Conservation (phyloP, 1,284 basidiomycete genomes). For the Pyrrhoderma lamaoense region DNA sequence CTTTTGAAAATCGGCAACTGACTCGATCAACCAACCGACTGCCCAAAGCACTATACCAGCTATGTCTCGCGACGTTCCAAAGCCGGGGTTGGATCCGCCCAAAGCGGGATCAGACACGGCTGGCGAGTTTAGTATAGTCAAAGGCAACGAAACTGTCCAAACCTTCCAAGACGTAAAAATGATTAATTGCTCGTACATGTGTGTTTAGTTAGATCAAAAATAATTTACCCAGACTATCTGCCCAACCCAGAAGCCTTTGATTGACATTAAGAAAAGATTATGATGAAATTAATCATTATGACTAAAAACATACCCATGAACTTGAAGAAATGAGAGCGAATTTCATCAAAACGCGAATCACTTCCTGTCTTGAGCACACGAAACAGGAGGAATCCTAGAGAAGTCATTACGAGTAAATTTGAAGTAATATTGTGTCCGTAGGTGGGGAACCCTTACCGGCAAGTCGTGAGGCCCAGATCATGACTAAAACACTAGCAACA, state of each 20-base stretch:
- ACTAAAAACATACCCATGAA: constrained; percentile 41
- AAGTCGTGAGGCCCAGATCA: constrained; percentile 57
- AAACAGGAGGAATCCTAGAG: constrained; percentile 53
- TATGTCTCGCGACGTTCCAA: constrained; percentile 61
- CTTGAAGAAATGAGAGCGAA: constrained; percentile 58
- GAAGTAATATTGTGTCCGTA: background rate
- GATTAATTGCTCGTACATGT: background rate
- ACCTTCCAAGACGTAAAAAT: constrained; percentile 33
- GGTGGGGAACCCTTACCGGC: constrained; percentile 31
- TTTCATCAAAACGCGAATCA: constrained; percentile 61
- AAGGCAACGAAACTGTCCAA: constrained; percentile 60
- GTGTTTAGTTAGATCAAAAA: background rate
- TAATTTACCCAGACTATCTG: constrained; percentile 42
- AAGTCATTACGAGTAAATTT: background rate
- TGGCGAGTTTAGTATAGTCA: constrained; percentile 63
- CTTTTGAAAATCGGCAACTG: constrained; percentile 60
- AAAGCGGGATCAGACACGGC: constrained; percentile 42
- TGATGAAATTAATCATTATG: background rate
- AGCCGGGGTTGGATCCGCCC: constrained; percentile 43
- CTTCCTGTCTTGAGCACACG: constrained; percentile 61
- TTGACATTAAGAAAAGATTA: constrained; percentile 3
- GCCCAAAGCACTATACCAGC: constrained; percentile 62
- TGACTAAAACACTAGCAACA: constrained; percentile 49
- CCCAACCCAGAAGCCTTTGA: constrained; percentile 47
- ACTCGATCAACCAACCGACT: constrained; percentile 56